Conservation (phyloP, 1,139 yeast species). For the Lodderomyces elongisporus region DNA sequence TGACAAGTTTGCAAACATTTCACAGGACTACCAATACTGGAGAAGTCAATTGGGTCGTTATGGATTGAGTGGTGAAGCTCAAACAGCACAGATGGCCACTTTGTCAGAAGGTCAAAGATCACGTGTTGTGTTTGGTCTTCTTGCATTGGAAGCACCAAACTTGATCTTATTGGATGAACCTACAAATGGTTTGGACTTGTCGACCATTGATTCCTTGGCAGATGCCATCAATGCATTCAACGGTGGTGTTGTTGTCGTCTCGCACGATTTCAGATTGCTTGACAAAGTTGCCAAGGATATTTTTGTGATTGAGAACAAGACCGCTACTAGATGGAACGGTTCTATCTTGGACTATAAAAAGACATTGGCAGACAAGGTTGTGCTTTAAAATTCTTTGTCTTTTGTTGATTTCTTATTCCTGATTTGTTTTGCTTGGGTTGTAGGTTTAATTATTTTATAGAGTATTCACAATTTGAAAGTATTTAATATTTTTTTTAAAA, state of each 20-base stretch:
- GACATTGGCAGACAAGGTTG: conserved; percentile 85
- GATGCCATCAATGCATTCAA: conserved; percentile 90
- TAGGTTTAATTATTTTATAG: not conserved
- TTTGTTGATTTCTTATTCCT: no score
- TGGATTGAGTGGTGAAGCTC: conserved; percentile 98
- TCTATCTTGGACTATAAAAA: conserved; percentile 86
- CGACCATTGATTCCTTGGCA: conserved; percentile 96
- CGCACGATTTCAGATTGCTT: conserved; percentile 97
- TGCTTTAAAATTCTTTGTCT: conserved; percentile 17
- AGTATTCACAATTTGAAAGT: not conserved
- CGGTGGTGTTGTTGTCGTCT: conserved; percentile 98
- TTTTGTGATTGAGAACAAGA: conserved; percentile 89
- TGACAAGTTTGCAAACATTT: conserved; percentile 80
- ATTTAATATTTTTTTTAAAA: conserved; percentile 1
- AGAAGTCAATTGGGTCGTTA: conserved; percentile 97
- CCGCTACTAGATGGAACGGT: conserved; percentile 96
- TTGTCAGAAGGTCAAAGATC: conserved; percentile 99
- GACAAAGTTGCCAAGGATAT: conserved; percentile 98
- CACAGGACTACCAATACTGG: conserved; percentile 99
- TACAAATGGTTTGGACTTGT: conserved; percentile 97
- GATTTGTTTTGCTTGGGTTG: no score
- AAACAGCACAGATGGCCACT: conserved; percentile 97
- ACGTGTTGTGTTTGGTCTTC: conserved; percentile 93
- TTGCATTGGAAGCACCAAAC: conserved; percentile 94
- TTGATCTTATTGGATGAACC: conserved; percentile 96